Evolutionary conservation across 202 grass and related monocot genomes (phyloP), one percentile per base, ranked within the genome.

Genomic region (Hordeum pubiflorum): DNA sequence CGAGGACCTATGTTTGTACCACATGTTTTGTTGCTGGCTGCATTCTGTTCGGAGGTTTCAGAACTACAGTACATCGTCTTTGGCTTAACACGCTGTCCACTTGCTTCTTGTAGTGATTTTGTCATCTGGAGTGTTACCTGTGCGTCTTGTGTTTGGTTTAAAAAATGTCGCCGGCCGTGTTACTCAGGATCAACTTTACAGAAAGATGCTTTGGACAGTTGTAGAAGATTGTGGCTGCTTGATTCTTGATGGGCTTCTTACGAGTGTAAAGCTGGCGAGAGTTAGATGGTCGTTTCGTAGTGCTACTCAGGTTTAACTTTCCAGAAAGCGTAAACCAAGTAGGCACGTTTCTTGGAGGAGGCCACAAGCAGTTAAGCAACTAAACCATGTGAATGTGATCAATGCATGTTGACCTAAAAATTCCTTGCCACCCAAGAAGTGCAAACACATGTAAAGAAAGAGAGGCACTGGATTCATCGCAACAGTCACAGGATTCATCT

Each of bases 11-110:
- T 31, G 38, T 81, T 0, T 84, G 62, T 70, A 63, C 70, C n/a
- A 27, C 75, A 56, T 17, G 55, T 56, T 64, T 21, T 37, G 37
- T 81, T 85, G 78, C 44, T 89, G 22, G 64, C 34, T 41, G 50
- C 50, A 54, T 89, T 68, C 58, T 75, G 83, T 55, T 44, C 27
- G 55, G 37, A 58, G 8, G 31, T 67, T 60, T 31, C 18, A 24
- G n/a, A 14, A 46, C 24, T 27, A 27, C 44, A n/a, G n/a, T 61
- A 60, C 57, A 3, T 27, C 14, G 21, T 48, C 6, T 62, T 82
- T 72, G 2, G 10, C 20, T 15, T 36, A 48, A 61, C 9, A 63
- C 60, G 38, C 20, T 32, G 31, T 32, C 31, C 29, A 29, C 29
- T 29, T 29, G 29, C 29, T 29, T 29, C 29, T 29, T 29, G 29